Percentiles rank a stretch among this genome's conserved stretches.
Evolutionary conservation across 2,329 filamentous ascomycete species (phyloP).

Genomic region (Periconia macrospinosa): DNA sequence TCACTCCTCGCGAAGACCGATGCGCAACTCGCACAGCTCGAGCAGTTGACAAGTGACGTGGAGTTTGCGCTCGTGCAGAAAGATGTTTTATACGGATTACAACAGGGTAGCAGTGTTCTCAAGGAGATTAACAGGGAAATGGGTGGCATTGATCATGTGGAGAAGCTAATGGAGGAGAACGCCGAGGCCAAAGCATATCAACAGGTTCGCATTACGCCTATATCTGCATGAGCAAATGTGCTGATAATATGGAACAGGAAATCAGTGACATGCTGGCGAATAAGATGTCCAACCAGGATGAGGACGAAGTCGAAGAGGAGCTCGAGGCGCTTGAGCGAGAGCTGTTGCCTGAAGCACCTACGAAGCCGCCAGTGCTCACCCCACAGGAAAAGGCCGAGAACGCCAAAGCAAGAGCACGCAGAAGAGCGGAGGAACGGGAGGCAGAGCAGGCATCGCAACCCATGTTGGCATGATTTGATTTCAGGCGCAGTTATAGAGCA

Average conservation of each 20-base stretch:
- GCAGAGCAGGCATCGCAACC: conserved; percentile 37
- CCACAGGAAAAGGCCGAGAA: conserved; percentile 26
- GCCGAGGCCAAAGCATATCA: conserved; percentile 92
- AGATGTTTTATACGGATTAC: conserved; percentile 88
- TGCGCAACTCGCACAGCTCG: conserved; percentile 88
- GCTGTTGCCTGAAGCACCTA: conserved; percentile 47
- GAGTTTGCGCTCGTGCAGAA: conserved; percentile 98
- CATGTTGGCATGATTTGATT: conserved; percentile 35
- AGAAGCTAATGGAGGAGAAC: conserved; percentile 91
- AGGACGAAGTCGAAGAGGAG: conserved; percentile 97
- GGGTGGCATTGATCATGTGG: conserved; percentile 89
- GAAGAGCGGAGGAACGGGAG: conserved; percentile 36
- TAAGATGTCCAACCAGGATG: conserved; percentile 88
- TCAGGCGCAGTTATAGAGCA: conserved; percentile 17
- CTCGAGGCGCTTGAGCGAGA: conserved; percentile 77
- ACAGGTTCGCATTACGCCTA: conserved; percentile 57
- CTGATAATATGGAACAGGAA: conserved; percentile 62
- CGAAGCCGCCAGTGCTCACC: conserved; percentile 31
- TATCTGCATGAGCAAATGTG: neutral
- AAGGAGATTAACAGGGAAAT: conserved; percentile 93
- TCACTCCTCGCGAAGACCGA: conserved; percentile 86
- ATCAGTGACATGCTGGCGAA: conserved; percentile 88
- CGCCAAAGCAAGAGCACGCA: conserved; percentile 35
- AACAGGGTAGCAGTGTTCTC: conserved; percentile 87
- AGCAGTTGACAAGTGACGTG: conserved; percentile 83